phyloP scores from a whole-genome alignment of 2,329 filamentous ascomycete genomes.

The Aspergillus piperis region DNA sequence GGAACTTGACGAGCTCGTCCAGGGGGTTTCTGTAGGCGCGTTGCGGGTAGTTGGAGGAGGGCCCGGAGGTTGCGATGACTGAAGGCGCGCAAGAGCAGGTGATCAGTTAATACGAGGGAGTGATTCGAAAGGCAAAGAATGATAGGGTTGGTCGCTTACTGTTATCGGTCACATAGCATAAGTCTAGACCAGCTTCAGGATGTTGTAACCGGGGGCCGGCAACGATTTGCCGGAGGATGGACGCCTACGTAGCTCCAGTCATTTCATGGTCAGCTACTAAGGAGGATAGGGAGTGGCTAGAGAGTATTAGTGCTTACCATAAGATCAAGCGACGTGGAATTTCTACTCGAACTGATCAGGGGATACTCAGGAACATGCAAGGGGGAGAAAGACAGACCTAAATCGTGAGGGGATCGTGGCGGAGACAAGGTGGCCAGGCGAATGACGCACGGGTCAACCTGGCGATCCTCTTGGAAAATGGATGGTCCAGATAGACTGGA shows the following conservation, averaged over 20 bases:
- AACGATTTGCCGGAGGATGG: conserved; percentile 84
- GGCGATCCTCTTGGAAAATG: not conserved
- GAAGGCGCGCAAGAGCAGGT: not conserved
- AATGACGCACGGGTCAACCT: not conserved
- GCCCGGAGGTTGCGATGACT: conserved; percentile 77
- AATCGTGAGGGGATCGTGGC: not conserved
- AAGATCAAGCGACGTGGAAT: not conserved
- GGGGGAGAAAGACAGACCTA: not conserved
- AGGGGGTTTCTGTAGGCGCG: conserved; percentile 92
- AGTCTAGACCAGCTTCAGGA: conserved; percentile 82
- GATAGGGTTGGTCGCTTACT: conserved; percentile 39
- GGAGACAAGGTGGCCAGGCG: not conserved
- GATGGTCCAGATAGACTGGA: not conserved
- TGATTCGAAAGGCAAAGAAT: too few species aligned
- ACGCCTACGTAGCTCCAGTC: conserved; percentile 53
- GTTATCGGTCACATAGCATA: conserved; percentile 91
- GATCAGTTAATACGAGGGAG: not conserved
- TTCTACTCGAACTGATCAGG: too few species aligned
- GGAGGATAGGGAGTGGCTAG: too few species aligned
- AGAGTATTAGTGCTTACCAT: not conserved
- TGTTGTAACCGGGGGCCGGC: conserved; percentile 83
- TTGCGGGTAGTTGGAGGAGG: conserved; percentile 84
- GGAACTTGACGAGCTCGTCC: conserved; percentile 80
- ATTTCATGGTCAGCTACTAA: conserved; percentile 18
- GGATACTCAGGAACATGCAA: not conserved